Base-by-base conservation (phyloP, 2,329 filamentous ascomycete genomes). In the Orbilia quercus region DNA sequence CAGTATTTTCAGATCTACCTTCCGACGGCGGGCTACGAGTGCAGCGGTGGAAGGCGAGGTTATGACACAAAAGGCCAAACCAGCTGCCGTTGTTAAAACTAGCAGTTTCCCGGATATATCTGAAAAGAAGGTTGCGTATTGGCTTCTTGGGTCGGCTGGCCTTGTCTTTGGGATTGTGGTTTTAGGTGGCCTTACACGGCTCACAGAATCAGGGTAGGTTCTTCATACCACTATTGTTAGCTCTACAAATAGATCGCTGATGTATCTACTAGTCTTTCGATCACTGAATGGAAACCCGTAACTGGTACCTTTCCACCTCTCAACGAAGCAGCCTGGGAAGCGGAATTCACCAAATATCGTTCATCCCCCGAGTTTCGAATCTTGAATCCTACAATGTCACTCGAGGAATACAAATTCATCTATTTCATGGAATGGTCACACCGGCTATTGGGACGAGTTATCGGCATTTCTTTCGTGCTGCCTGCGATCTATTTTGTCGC, bases 371-470 rank as follows among this genome's bases (percentile, higher is more conserved):
- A 99, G 82, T 99, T 94, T 83, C 88, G 91, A 79, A 86, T 92
- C 75, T 85, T 99, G 77, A 99, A 99, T 82, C 90, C 93, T 31
- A 87, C 91, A 80, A 99, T 99, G 95, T 90, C 87, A 31, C 84
- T 99, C 65, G 86, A 89, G 69, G 95, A 99, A 80, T 99, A 98
- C 84, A 97, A 98, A 82, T 90, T 95, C 80, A 99, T 99, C 77
- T 99, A 98, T 85, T 99, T 90, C 81, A 98, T 98, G 95, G 95
- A 99, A 84, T 99, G 95, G 95, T 88, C 89, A 45, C 95, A 99
- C 81, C 88, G 95, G 28, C 85, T 97, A 63, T 98, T 95, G 93
- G 95, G 95, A 48, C 89, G 95, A 76, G 85, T 96, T 77, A 91
- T 99, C 67, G 95, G 95, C 70, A 81, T 98, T 75, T 90, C 91